A percentile compares a stretch with the other conserved stretches of the same genome.
Conservation (phyloP, 2,329 filamentous ascomycete genomes). For the Setomelanomma holmii region DNA sequence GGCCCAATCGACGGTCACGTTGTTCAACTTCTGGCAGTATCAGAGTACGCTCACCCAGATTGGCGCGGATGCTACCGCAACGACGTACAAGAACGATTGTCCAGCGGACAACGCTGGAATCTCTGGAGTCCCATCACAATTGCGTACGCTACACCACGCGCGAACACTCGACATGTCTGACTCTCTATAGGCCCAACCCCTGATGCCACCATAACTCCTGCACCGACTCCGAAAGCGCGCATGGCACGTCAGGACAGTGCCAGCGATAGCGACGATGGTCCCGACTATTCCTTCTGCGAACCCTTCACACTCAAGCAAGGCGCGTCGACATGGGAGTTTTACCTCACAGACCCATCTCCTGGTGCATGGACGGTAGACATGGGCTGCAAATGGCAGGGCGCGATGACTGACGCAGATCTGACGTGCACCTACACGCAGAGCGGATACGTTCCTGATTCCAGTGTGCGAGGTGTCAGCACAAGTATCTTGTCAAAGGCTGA, state of each 20-base stretch:
- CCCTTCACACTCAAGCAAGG: conserved; percentile 36
- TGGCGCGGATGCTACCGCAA: conserved; percentile 27
- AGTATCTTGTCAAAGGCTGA: conserved; percentile 16
- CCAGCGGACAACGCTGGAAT: conserved; percentile 15
- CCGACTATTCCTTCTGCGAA: conserved; percentile 20
- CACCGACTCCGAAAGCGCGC: conserved; percentile 2
- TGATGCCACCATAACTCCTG: conserved; percentile 7
- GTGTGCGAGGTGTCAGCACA: not conserved
- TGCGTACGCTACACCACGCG: not conserved
- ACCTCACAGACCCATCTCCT: conserved; percentile 27
- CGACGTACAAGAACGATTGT: conserved; percentile 31
- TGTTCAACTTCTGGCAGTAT: conserved; percentile 21
- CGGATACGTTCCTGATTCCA: conserved; percentile 11
- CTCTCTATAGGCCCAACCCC: not conserved
- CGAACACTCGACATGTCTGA: not conserved
- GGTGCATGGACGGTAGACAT: conserved; percentile 27
- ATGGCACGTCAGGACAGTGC: not conserved
- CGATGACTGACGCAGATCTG: conserved; percentile 25
- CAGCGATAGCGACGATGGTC: conserved; percentile 6
- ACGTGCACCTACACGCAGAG: conserved; percentile 27
- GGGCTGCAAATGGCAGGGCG: conserved; percentile 32
- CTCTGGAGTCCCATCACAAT: conserved; percentile 10
- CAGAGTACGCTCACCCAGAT: conserved; percentile 25
- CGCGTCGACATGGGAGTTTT: conserved; percentile 21
- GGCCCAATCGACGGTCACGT: conserved; percentile 24